Base-by-base conservation (phyloP, 495 filamentous ascomycete species). In the Neurospora sublineolata region DNA sequence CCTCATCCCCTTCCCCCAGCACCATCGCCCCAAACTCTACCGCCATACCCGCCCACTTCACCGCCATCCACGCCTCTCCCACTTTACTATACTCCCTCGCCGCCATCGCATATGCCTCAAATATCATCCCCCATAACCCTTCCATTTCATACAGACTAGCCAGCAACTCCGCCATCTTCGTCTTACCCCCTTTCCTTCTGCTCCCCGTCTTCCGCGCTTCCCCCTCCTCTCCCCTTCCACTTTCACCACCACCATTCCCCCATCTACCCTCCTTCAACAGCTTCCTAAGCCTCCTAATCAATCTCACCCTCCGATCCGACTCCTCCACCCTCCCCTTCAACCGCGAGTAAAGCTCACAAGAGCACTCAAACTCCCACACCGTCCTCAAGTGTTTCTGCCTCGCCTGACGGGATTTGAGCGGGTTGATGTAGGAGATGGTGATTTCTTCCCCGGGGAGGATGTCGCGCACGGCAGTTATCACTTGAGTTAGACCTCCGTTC, bases 331-430 rank as follows among this genome's bases (percentile, higher is more conserved):
- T 69, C 0, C 68, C 70, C 23, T 27, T 16, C 14, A 75, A 72
- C 20, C 75, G 75, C 12, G 71, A 74, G 74, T 81, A 84, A 7
- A 76, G 70, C 33, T 75, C 44, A 69, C 82, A 84, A 5, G 73
- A 67, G 73, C 83, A 84, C 2, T 76, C 23, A 71, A 84, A 84
- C 4, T 81, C 83, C 83, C 82, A 84, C 68, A 75, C 77, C 5
- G 72, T 75, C 14, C 72, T 18, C 9, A 84, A 68, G 42, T 74
- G 74, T 11, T 64, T 69, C 69, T 77, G 70, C 30, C 82, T 77
- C 23, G 41, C 71, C 4, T 71, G 68, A 12, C 77, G 79, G 18
- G 69, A 69, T 76, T 77, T 75, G 36, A 79, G 38, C 9, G 81
- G 79, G 74, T 81, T 79, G 72, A 83, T 80, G 72, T 83, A 84